Evolutionary conservation across 768 basidiomycete species (phyloP).

Genomic region (Lactifluus echinatus): DNA sequence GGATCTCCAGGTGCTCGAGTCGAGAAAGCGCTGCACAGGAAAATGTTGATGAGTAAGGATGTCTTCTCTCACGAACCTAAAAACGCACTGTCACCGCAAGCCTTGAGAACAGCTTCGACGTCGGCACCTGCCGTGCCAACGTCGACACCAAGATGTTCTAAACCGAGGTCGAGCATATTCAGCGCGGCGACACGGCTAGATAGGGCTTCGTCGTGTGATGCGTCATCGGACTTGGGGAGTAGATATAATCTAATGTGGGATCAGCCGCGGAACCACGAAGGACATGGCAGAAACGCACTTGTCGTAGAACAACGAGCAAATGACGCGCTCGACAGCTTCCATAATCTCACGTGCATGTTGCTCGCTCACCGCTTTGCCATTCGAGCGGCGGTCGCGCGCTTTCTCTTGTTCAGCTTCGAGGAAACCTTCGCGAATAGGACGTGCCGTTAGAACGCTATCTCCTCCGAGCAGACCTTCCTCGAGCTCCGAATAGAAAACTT

Average conservation of each 20-base stretch:
- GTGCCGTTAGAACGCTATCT: conserved; percentile 29
- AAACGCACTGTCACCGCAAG: conserved; percentile 64
- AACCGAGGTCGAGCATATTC: conserved; percentile 79
- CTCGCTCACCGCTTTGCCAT: conserved; percentile 27
- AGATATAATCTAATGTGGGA: conserved; percentile 57
- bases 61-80: neutral
- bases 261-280: conserved; percentile 4
- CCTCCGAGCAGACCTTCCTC: conserved; percentile 53
- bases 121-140: conserved; percentile 43
- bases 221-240: conserved; percentile 65
- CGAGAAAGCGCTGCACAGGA: conserved; percentile 39
- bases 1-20: conserved; percentile 36
- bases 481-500: conserved; percentile 59
- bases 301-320: conserved; percentile 79
- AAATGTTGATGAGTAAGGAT: conserved; percentile 13
- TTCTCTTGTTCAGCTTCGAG: conserved; percentile 21
- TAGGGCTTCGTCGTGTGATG: conserved; percentile 82
- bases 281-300: conserved; percentile 37
- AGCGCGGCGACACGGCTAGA: conserved; percentile 85
- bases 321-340: conserved; percentile 62
- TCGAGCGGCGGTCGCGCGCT: conserved; percentile 9
- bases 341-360: conserved; percentile 46
- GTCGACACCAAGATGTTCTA: conserved; percentile 86
- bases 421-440: conserved; percentile 17
- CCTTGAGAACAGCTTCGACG: conserved; percentile 55